phyloP scores from a whole-genome alignment of 73 alveolate genomes.

The Paramecium pentaurelia region DNA sequence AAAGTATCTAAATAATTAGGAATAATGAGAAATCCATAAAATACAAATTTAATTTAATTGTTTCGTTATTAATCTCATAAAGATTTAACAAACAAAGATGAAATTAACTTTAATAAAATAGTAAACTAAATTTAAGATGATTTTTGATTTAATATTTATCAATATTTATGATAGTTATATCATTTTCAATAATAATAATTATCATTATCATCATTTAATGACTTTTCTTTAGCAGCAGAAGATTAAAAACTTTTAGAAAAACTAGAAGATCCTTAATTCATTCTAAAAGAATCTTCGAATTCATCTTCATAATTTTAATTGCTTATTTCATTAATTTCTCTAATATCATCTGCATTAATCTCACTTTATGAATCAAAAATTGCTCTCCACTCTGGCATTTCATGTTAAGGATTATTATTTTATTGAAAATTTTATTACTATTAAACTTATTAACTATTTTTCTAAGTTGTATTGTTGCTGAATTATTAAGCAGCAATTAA shows the following conservation, averaged over 20 bases:
- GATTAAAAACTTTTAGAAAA: neutral
- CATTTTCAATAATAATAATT: neutral
- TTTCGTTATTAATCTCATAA: neutral
- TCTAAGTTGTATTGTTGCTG: neutral
- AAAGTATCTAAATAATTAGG: constrained; percentile 1
- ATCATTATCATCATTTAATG: neutral
- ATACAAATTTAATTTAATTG: neutral
- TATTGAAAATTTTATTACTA: neutral
- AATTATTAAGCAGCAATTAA: neutral
- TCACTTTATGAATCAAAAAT: neutral
- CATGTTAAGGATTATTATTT: neutral
- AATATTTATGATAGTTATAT: neutral
- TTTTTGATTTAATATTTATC: neutral
- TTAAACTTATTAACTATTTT: no score
- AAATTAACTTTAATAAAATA: neutral
- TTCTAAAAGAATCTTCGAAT: neutral
- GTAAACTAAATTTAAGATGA: neutral
- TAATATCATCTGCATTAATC: neutral
- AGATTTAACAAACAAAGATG: neutral
- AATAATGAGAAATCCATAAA: neutral
- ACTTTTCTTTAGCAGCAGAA: neutral
- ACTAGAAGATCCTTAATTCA: neutral
- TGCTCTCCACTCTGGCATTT: neutral
- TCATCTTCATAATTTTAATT: neutral
- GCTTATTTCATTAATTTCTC: neutral